These are phyloP conservation scores for Penstemon barbatus DNA, from an alignment of 257 asterid species.

Conservation along the genomic window DNA sequence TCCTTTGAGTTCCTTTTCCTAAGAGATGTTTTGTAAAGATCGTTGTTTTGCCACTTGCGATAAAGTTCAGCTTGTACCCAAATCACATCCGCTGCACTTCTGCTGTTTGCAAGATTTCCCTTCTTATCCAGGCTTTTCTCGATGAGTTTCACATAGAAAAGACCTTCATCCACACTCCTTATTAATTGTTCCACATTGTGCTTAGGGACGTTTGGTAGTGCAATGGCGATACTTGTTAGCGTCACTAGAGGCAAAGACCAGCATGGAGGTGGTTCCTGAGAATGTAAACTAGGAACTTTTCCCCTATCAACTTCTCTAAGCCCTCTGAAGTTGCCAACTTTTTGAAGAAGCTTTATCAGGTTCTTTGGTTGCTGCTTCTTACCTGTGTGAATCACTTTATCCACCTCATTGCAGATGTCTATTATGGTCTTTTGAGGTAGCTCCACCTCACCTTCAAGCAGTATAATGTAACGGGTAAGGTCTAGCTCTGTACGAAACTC, in stretches of 20 bases:
- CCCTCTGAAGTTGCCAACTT: conserved; percentile 38
- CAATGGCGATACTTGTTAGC: conserved; percentile 43
- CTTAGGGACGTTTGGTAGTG: conserved; percentile 38
- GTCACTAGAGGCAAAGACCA: conserved; percentile 49
- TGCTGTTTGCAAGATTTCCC: conserved; percentile 14
- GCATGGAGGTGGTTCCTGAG: conserved; percentile 40
- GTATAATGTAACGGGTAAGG: conserved; percentile 33
- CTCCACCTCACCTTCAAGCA: conserved; percentile 51
- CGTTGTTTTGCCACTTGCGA: conserved; percentile 33
- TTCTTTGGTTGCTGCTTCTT: conserved; percentile 30
- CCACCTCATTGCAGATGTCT: conserved; percentile 37
- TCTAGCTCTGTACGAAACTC: conserved; percentile 19
- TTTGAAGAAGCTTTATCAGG: conserved; percentile 30
- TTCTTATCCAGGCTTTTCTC: conserved; percentile 30
- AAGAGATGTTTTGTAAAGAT: not conserved
- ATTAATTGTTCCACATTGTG: conserved; percentile 8
- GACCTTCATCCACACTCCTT: conserved; percentile 38
- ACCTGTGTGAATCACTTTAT: conserved; percentile 35
- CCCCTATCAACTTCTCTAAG: conserved; percentile 33
- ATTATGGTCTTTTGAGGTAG: conserved; percentile 31
- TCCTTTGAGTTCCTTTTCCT: conserved; percentile 22
- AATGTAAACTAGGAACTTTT: conserved; percentile 36
- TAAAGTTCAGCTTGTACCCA: conserved; percentile 37
- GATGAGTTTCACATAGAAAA: conserved; percentile 23
- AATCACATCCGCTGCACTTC: conserved; percentile 32